phyloP scores from a whole-genome alignment of 768 basidiomycete genomes.

The Russula foetens region DNA sequence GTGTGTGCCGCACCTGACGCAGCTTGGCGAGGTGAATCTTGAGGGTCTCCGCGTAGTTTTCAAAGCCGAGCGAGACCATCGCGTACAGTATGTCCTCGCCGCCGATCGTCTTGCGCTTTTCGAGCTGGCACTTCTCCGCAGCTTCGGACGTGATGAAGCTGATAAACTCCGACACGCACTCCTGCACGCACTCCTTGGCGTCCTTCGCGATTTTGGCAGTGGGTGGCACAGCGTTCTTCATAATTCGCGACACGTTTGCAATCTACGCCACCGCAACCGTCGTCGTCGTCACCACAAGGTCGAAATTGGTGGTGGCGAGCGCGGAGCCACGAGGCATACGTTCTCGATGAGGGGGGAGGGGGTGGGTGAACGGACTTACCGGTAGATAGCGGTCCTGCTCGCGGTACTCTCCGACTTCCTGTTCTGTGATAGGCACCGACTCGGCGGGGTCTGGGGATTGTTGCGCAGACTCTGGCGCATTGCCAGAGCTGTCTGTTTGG shows the following conservation, averaged over 20 bases:
- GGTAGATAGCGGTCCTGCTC: slow-evolving; percentile 96
- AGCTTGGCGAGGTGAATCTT: slow-evolving; percentile 91
- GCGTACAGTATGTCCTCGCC: slow-evolving; percentile 96
- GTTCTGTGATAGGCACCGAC: slow-evolving; percentile 75
- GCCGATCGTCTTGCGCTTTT: slow-evolving; percentile 97
- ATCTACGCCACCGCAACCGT: slow-evolving; percentile 45
- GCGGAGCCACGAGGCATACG: too few relatives aligned
- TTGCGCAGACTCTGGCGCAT: slow-evolving; percentile 26
- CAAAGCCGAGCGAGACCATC: slow-evolving; percentile 89
- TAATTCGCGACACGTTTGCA: slow-evolving; percentile 95
- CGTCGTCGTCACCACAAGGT: not conserved
- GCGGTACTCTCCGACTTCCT: slow-evolving; percentile 88
- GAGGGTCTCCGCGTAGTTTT: slow-evolving; percentile 87
- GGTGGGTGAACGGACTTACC: slow-evolving; percentile 36
- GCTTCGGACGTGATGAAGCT: slow-evolving; percentile 97
- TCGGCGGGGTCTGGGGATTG: slow-evolving; percentile 32
- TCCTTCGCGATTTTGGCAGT: slow-evolving; percentile 97
- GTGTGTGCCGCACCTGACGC: slow-evolving; percentile 53
- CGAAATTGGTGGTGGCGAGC: not conserved
- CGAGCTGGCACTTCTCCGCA: slow-evolving; percentile 86
- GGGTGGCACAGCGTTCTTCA: slow-evolving; percentile 85
- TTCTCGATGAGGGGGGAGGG: not conserved
- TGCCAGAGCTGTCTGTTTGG: slow-evolving; percentile 14
- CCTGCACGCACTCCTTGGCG: slow-evolving; percentile 97
- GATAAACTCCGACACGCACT: slow-evolving; percentile 98